Conservation (phyloP, 805 yeast genomes). For the Metschnikowia rubicola region DNA sequence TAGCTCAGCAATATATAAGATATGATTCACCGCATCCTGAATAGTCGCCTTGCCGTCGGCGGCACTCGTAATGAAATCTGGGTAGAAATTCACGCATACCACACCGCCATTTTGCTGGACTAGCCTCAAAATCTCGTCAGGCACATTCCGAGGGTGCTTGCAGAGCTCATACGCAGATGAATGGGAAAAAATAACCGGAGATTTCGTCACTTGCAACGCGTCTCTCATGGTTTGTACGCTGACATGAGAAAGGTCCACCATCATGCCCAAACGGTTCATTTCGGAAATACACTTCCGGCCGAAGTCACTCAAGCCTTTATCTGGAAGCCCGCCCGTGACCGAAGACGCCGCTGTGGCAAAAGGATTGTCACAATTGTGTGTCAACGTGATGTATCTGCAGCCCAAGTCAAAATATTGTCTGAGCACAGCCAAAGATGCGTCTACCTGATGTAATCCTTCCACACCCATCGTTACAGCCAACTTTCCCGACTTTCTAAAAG, state of each 20-base stretch:
- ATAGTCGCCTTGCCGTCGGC: conserved; percentile 30
- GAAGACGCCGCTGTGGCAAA: conserved; percentile 55
- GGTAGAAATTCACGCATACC: conserved; percentile 45
- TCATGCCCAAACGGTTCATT: conserved; percentile 53
- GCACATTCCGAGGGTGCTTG: conserved; percentile 45
- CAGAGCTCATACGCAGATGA: conserved; percentile 42
- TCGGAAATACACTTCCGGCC: conserved; percentile 43
- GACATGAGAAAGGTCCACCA: conserved; percentile 50
- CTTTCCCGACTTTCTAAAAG: conserved; percentile 26
- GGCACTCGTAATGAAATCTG: conserved; percentile 29
- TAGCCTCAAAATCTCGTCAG: conserved; percentile 41
- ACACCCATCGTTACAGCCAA: conserved; percentile 50
- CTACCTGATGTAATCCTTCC: conserved; percentile 54
- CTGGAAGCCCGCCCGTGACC: conserved; percentile 43
- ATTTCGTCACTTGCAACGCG: conserved; percentile 33
- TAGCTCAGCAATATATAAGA: conserved; percentile 37
- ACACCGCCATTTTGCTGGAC: conserved; percentile 46
- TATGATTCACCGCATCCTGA: conserved; percentile 47
- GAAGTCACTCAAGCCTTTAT: conserved; percentile 40
- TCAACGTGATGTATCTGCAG: conserved; percentile 51
- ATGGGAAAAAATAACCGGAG: conserved; percentile 51
- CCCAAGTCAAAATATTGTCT: conserved; percentile 49
- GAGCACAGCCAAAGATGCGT: conserved; percentile 45
- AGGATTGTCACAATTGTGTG: conserved; percentile 57
- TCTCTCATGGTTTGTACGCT: conserved; percentile 47